phyloP scores from a whole-genome alignment of 331 rosid species.

The Ulmus americana region DNA sequence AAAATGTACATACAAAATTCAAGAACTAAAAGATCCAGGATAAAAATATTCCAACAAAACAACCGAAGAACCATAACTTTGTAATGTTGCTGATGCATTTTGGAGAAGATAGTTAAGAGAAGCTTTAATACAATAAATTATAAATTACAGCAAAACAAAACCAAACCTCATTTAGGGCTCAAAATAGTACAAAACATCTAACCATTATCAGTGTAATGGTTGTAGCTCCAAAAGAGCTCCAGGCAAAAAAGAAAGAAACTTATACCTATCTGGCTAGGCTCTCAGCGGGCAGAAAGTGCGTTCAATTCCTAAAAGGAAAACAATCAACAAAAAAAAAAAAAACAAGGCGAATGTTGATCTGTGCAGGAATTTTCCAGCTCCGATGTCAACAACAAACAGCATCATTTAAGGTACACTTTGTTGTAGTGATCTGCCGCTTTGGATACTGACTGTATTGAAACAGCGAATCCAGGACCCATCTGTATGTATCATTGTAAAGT shows the following conservation, averaged over 20 bases:
- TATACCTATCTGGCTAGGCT: not conserved
- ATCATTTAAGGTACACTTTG: constrained; percentile 47
- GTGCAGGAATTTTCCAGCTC: not conserved
- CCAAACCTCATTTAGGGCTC: not conserved
- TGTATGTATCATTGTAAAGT: constrained; percentile 25
- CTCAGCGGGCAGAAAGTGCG: not conserved
- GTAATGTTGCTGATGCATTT: too few relatives aligned
- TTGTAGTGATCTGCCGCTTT: constrained; percentile 90
- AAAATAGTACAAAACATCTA: not conserved
- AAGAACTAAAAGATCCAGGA: too few relatives aligned
- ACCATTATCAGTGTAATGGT: not conserved
- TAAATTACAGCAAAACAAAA: not conserved
- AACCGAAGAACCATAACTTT: too few relatives aligned
- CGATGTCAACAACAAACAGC: not conserved
- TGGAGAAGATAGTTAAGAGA: not conserved
- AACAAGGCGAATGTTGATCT: not conserved
- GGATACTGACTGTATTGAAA: constrained; percentile 78
- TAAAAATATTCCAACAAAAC: too few relatives aligned
- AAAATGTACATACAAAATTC: too few relatives aligned
- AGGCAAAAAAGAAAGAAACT: not conserved
- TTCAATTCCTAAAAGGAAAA: constrained; percentile 1
- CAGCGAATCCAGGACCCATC: constrained; percentile 89
- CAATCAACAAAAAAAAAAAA: not conserved
- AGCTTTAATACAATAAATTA: not conserved
- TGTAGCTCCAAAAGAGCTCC: not conserved